Evolutionary conservation across 495 filamentous ascomycete species (phyloP), one percentile per base, ranked within the genome.

Genomic region (Entonaema liquescens): DNA sequence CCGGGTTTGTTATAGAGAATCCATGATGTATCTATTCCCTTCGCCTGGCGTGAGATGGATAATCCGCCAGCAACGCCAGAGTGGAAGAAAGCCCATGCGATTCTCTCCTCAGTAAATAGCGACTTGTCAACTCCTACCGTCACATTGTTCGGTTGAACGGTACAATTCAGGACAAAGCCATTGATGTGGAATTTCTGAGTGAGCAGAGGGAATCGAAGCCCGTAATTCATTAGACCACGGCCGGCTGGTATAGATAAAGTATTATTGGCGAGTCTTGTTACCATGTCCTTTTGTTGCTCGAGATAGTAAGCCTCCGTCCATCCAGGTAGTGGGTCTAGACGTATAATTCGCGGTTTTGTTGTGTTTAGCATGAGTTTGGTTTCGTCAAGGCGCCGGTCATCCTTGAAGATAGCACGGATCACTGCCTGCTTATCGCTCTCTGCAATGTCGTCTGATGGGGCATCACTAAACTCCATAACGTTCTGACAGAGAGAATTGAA

Each of bases 81-180:
- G 80, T 99, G 94, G 82, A 99, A 99, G 79, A 97, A 99, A 0
- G 95, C 95, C 95, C 95, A 99, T 76, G 90, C 91, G 17, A 95
- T 90, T 80, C 97, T 98, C 77, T 99, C 95, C 79, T 99, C 95
- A 0, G 90, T 92, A 71, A 94, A 96, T 1, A 89, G 81, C 21
- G 80, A 84, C 71, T 93, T 91, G 73, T 99, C 96, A 8, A 93
- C 93, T 26, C 90, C 92, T 15, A 98, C 91, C 8, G 92, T 95
- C 40, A 92, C 93, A 72, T 95, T 94, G 47, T 91, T 89, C 13
- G 96, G 95, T 70, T 93, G 93, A 86, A 99, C 93, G 12, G 94
- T 80, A 70, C 93, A 97, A 55, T 89, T 90, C 31, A 97, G 83
- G 52, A 91, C 95, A 80, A 98, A 99, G 3, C 93, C 93, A 33